Evolutionary conservation across 805 yeast species (phyloP), one percentile per base, ranked within the genome.

Genomic region (Candida mattraensis): DNA sequence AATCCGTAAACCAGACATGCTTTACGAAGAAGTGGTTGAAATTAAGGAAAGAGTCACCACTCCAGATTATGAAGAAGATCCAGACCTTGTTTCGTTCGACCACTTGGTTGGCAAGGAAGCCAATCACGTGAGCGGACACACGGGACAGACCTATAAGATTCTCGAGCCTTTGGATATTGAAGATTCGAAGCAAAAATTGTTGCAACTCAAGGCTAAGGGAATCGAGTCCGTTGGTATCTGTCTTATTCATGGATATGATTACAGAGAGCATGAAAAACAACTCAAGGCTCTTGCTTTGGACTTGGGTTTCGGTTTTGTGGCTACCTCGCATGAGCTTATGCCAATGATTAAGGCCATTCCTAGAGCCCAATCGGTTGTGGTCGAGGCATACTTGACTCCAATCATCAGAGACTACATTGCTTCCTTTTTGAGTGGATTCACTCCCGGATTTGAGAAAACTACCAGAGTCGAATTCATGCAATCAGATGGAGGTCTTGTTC

Each of bases 401-500:
- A 57, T 61, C 22, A 60, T 67, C 28, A 54, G 60, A 35, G 58
- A 55, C 2, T 67, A 67, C 42, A 56, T 66, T 24, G 53, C 57
- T 8, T 67, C 64, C 13, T 60, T 66, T 31, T 47, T 70, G 28
- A 42, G 47, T 11, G 58, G 59, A 12, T 58, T 63, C 25, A 42
- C 48, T 22, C 33, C 32, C n/a, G 39, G 39, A 5, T 39, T 35
- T 18, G 43, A 30, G 24, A 47, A 44, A 4, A 66, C 60, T 18
- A 60, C 64, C 5, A 54, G 59, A 33, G 70, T 72, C 36, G 66
- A 71, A 42, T 74, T 74, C 54, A 74, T 74, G 80, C 78, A 74
- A 46, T 67, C 75, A 7, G 76, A 74, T 54, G 80, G 80, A 30
- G 80, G 80, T 6, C 61, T 74, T 33, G 69, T 73, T 35, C 72